Evolutionary conservation across 1,139 yeast species (phyloP), one percentile per base, ranked within the genome.

Genomic region (Sugiyamaella pinicola): DNA sequence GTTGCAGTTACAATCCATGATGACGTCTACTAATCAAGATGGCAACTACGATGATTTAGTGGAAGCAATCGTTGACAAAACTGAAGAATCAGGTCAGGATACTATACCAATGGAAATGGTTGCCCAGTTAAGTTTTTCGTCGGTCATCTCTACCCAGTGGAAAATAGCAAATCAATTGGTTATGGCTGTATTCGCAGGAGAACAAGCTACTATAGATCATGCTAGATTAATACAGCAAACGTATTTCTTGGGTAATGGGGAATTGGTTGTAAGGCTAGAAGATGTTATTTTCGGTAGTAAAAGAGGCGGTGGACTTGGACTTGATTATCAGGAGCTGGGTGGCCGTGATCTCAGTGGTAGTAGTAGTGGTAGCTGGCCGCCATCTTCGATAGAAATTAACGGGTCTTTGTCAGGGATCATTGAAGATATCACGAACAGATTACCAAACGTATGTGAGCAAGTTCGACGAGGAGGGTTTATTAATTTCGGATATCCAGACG

Each of bases 201-300:
- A 45, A 4, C 40, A 49, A 17, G 38, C 54, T 28, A 29, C 60
- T 17, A 34, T 28, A 8, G 46, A 35, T 24, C 61, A 61, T 29
- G 48, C 56, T 1, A 31, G 18, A 6, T 43, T 62, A 8, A 31
- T 62, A 8, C 52, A 54, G 28, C 49, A 53, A 15, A 48, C 55
- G 1, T 53, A 43, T 48, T 53, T 63, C 22, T 42, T 63, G 19
- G 51, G 54, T 2, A 48, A 51, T 31, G 66, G 66, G 2, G 47
- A 37, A 15, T 48, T 63, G 37, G 54, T 51, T 2, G 41, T 53
- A 1, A 51, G 37, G 18, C 45, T 63, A 15, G 61, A 59, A 41
- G 56, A 57, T 10, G 51, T 52, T 2, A 38, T 62, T 4, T 62
- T 59, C 39, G 58, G 49, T 12, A 44, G 17, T 9, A 46, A 15